Conservation (phyloP, 2,329 filamentous ascomycete genomes). For the Trichoderma hamatum region DNA sequence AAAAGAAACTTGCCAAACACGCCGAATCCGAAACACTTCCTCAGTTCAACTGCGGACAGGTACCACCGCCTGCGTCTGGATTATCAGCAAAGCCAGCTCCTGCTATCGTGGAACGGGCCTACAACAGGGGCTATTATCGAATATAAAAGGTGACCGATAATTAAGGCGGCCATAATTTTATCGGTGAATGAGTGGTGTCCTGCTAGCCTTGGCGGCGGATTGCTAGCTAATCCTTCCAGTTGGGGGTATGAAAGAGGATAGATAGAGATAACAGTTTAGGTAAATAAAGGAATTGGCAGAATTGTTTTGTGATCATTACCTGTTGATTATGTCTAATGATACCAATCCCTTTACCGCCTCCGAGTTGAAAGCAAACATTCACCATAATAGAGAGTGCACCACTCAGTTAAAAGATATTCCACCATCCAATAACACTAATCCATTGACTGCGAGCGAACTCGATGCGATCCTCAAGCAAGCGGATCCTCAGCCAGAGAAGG, state of each 20-base stretch:
- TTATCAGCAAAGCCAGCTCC: neutral
- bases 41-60: neutral
- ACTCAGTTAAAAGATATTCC: neutral
- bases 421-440: neutral
- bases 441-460: neutral
- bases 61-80: neutral
- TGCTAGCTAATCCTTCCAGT: no score
- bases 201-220: no score
- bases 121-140: neutral
- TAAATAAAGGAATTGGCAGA: no score
- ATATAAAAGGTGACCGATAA: no score
- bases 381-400: neutral
- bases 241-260: no score
- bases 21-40: neutral
- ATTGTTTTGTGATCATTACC: no score
- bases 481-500: neutral
- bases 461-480: neutral
- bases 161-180: no score
- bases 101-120: neutral
- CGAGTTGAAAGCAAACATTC: neutral
- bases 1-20: slow-evolving; percentile 2
- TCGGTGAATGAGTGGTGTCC: no score
- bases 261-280: no score
- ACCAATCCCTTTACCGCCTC: neutral
- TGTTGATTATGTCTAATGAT: no score